Evolutionary conservation across 140 eudicot genomes (phyloP).

Genomic region (Erigeron philadelphicus): DNA sequence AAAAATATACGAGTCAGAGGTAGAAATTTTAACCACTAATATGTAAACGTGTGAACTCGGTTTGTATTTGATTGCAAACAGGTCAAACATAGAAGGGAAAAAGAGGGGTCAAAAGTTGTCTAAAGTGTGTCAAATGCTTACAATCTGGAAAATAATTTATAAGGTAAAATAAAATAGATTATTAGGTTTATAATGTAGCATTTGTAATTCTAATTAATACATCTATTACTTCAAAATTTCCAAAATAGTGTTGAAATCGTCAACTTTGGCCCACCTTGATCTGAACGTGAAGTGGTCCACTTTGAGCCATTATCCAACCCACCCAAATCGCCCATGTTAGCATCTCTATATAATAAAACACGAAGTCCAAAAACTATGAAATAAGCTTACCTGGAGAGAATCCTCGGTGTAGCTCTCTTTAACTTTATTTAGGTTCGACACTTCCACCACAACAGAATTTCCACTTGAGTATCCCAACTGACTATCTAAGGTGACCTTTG

Average conservation of each 20-base stretch:
- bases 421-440: conserved; percentile 86
- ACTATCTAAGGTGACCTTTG: conserved; percentile 79
- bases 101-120: not conserved
- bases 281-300: not conserved
- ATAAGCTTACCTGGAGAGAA: conserved; percentile 61
- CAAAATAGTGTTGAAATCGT: not conserved
- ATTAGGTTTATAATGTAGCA: too few species aligned
- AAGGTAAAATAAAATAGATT: not conserved
- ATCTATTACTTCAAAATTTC: not conserved
- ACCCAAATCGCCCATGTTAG: too few species aligned
- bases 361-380: too few species aligned
- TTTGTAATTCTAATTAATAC: too few species aligned
- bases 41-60: not conserved
- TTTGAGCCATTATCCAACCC: too few species aligned
- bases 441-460: conserved; percentile 90
- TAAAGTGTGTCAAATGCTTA: not conserved
- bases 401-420: conserved; percentile 95
- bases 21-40: not conserved
- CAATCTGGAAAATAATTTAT: not conserved
- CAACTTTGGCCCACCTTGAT: too few species aligned
- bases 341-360: too few species aligned
- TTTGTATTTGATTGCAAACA: not conserved
- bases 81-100: not conserved
- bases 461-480: conserved; percentile 63
- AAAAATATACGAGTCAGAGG: not conserved